These are phyloP conservation scores for Penicillium samsonianum DNA, from an alignment of 495 filamentous ascomycete genomes.

Conservation along the genomic window DNA sequence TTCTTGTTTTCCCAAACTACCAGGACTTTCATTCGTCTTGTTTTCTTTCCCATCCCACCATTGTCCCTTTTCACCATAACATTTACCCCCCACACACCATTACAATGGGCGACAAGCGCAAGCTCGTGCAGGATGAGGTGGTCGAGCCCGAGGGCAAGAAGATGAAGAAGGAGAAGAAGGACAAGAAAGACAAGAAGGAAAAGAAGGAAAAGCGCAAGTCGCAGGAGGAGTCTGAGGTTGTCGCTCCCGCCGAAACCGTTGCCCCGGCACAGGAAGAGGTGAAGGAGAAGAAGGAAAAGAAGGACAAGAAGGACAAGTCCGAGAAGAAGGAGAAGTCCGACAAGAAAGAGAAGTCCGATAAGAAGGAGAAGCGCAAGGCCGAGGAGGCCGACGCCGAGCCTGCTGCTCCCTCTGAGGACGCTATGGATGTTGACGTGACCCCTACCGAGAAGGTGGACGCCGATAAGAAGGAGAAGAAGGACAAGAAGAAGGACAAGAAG, in stretches of 20 bases:
- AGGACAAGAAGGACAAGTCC: constrained; percentile 25
- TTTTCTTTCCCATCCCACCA: neutral
- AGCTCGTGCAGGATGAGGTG: constrained; percentile 37
- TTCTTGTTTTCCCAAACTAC: neutral
- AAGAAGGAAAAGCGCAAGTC: constrained; percentile 28
- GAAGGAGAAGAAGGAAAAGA: constrained; percentile 24
- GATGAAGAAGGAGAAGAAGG: constrained; percentile 38
- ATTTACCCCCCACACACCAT: constrained; percentile 9
- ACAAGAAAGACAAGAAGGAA: constrained; percentile 36
- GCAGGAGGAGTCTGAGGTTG: constrained; percentile 20
- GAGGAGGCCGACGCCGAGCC: constrained; percentile 1
- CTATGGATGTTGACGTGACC: constrained; percentile 24
- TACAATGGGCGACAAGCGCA: constrained; percentile 50
- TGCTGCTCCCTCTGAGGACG: constrained; percentile 14
- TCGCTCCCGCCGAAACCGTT: constrained; percentile 10
- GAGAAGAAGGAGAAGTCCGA: constrained; percentile 14
- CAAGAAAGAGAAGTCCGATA: constrained; percentile 10
- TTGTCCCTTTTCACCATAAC: constrained; percentile 2
- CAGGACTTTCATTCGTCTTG: neutral
- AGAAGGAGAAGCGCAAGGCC: constrained; percentile 13
- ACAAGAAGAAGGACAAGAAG: constrained; percentile 23
- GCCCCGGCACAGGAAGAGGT: constrained; percentile 5
- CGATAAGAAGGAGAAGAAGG: constrained; percentile 9
- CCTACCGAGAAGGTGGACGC: constrained; percentile 14
- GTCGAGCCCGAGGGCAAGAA: constrained; percentile 43